Percentiles rank a stretch among this genome's conserved stretches.
Evolutionary conservation across 139 green algal species (phyloP).

Genomic region (Marvania coccoides): DNA sequence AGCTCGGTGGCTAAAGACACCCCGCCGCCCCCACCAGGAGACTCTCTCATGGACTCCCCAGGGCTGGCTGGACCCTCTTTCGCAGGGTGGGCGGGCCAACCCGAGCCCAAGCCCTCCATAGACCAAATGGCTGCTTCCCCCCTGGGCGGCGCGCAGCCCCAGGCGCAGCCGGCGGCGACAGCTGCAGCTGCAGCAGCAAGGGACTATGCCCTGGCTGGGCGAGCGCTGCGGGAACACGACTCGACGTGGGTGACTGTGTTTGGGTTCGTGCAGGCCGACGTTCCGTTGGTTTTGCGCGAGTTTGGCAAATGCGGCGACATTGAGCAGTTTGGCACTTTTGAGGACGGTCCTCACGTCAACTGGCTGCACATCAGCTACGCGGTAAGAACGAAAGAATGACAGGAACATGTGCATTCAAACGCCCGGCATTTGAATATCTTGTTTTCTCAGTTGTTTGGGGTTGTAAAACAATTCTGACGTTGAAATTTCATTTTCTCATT

Average conservation of each 20-base stretch:
- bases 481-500: no score
- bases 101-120: no score
- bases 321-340: slow-evolving; percentile 32
- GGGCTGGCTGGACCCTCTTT: not conserved
- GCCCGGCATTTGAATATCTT: not conserved
- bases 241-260: slow-evolving; percentile 47
- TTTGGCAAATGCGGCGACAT: slow-evolving; percentile 40
- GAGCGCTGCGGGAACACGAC: slow-evolving; percentile 7
- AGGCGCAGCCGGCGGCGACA: not conserved
- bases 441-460: not conserved
- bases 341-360: slow-evolving; percentile 21
- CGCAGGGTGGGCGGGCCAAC: not conserved
- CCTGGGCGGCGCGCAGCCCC: not conserved
- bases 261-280: slow-evolving; percentile 27
- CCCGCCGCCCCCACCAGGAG: slow-evolving; percentile 24
- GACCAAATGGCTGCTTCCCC: slow-evolving; percentile 4
- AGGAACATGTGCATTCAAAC: not conserved
- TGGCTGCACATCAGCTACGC: slow-evolving; percentile 48
- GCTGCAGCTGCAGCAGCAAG: not conserved
- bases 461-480: not conserved
- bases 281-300: slow-evolving; percentile 26
- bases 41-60: slow-evolving; percentile 24
- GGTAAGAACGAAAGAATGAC: not conserved
- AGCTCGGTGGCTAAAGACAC: slow-evolving; percentile 25
- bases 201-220: not conserved